Conservation (phyloP, 2,329 filamentous ascomycete genomes). For the Aureobasidium sp. region DNA sequence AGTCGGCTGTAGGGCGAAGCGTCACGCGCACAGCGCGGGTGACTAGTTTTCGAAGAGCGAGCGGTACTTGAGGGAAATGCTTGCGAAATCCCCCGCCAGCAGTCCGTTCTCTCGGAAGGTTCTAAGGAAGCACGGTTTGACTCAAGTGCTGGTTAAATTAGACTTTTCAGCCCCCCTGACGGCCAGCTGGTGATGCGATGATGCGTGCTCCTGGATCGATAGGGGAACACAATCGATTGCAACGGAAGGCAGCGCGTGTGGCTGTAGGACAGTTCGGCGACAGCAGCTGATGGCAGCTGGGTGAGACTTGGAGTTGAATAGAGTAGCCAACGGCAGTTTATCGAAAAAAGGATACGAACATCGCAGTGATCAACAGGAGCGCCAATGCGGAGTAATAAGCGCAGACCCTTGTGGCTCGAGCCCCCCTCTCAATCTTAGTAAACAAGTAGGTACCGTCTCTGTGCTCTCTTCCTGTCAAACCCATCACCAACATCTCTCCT, state of each 20-base stretch:
- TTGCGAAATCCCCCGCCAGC: not conserved
- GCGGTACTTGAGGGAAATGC: not conserved
- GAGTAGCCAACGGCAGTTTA: conserved; percentile 3
- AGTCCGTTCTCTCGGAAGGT: not conserved
- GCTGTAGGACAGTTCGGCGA: not conserved
- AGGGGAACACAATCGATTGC: not conserved
- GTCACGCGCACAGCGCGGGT: not conserved
- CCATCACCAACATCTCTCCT: conserved; percentile 7
- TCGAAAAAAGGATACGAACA: not conserved
- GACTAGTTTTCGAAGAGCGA: not conserved
- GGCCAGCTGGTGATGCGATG: not conserved
- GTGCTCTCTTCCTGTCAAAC: conserved; percentile 2
- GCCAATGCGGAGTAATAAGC: conserved; percentile 7
- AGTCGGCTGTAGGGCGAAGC: not conserved
- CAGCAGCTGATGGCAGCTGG: not conserved
- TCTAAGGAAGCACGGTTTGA: not conserved
- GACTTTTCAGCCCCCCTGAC: not conserved
- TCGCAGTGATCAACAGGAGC: not conserved
- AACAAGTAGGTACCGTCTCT: not conserved
- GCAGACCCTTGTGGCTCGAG: not conserved
- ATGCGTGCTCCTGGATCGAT: not conserved
- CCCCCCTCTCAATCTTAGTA: conserved; percentile 7
- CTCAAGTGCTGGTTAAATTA: conserved; percentile 1
- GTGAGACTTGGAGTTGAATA: not conserved
- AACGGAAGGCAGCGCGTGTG: not conserved